These are phyloP conservation scores for Nothomitra cinnamomea DNA, from an alignment of 2,329 filamentous ascomycete genomes.

Conservation along the genomic window DNA sequence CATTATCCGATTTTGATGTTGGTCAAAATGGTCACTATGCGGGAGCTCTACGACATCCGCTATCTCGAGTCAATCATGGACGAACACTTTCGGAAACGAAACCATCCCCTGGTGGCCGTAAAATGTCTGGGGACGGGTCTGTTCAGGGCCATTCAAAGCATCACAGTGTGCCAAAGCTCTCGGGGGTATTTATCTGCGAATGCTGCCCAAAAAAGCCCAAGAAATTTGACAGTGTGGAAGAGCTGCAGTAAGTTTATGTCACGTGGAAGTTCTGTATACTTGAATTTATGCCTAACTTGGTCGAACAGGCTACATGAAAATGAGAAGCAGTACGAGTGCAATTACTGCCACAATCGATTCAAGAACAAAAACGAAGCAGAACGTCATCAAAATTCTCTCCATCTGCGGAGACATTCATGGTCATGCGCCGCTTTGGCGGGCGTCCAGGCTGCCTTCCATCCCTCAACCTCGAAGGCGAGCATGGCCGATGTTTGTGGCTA, in stretches of 20 bases:
- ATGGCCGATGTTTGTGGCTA: slow-evolving; percentile 78
- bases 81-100: slow-evolving; percentile 25
- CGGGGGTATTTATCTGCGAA: slow-evolving; percentile 59
- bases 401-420: slow-evolving; percentile 87
- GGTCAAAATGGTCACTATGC: slow-evolving; percentile 9
- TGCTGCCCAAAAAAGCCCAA: slow-evolving; percentile 96
- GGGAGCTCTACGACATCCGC: not conserved
- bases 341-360: slow-evolving; percentile 85
- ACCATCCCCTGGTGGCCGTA: slow-evolving; percentile 22
- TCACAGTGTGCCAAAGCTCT: slow-evolving; percentile 33
- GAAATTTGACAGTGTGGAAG: slow-evolving; percentile 74
- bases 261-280: not conserved
- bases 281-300: slow-evolving; percentile 1
- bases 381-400: slow-evolving; percentile 86
- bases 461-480: slow-evolving; percentile 45
- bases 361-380: slow-evolving; percentile 99
- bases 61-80: slow-evolving; percentile 19
- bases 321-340: slow-evolving; percentile 92
- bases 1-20: slow-evolving; percentile 35
- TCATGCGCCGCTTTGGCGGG: slow-evolving; percentile 72
- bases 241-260: slow-evolving; percentile 51
- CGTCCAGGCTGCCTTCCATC: slow-evolving; percentile 69
- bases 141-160: slow-evolving; percentile 20
- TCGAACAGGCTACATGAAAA: slow-evolving; percentile 59
- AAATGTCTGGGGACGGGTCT: slow-evolving; percentile 27